Evolutionary conservation across 225 moss, liverwort and hornwort species (phyloP), one percentile per base, ranked within the genome.

Genomic region (Bryoerythrophyllum caledonicum): DNA sequence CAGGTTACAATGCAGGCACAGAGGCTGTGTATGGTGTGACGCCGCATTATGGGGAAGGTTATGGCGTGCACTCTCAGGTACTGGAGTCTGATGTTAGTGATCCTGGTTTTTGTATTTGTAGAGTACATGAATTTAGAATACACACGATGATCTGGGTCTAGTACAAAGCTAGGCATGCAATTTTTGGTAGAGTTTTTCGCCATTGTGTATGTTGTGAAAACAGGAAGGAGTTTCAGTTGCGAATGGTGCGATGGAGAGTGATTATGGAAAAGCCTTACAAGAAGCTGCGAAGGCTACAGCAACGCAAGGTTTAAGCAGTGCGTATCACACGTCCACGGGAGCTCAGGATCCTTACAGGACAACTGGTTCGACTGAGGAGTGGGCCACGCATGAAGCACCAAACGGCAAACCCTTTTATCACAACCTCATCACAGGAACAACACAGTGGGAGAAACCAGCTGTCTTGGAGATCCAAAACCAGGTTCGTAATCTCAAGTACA

Each of bases 381-480:
- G 87, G 87, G 84, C 87, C 53, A 87, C 87, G 5, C 89, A 89
- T 74, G 82, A 87, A 74, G 89, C 89, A 62, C 89, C 89, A n/a
- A 84, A 86, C 24, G 89, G 89, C 41, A 87, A 86, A 78, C 84
- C 82, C n/a, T 89, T 87, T 54, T 89, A 89, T 78, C 80, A 87
- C 75, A 89, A 89, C 38, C 75, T 78, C 54, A n/a, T 84, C 37
- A 89, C 89, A 23, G 87, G 89, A 71, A 35, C 73, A 14, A 89
- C 87, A 3, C 89, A 89, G 55, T 89, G 89, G 89, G 87, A 89
- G 63, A 89, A 89, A 78, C 89, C 89, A 54, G 70, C 80, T 65
- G 80, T 82, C 16, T 84, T 89, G 30, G 86, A 86, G 53, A 30
- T 64, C 58, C 87, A 84, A 76, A 81, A 66, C 48, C 81, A 84